phyloP scores from a whole-genome alignment of 371 early-diverging fungal genomes.

The Syncephalastrum racemosum region DNA sequence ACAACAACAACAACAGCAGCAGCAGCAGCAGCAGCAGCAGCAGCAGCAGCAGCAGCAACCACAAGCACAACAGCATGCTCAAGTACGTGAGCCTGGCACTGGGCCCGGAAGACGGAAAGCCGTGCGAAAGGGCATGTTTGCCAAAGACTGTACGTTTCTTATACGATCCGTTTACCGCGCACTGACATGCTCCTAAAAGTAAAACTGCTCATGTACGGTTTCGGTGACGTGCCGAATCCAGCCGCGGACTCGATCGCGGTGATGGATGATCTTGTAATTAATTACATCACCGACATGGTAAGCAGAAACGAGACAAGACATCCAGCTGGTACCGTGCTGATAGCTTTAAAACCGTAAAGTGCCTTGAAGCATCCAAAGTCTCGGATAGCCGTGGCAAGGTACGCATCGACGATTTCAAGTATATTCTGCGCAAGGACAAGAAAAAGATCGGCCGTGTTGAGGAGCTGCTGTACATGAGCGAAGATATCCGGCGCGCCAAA shows the following conservation, averaged over 20 bases:
- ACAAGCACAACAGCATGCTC: conserved; percentile 1
- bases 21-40: neutral
- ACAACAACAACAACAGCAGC: too few species aligned
- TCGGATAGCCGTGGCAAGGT: conserved; percentile 73
- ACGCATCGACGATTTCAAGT: conserved; percentile 92
- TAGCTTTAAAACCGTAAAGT: conserved; percentile 66
- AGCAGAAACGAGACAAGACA: conserved; percentile 24
- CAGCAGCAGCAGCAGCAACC: conserved; percentile 6
- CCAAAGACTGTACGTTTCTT: conserved; percentile 47
- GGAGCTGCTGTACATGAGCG: conserved; percentile 91
- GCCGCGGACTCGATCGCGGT: conserved; percentile 89
- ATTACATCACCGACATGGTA: conserved; percentile 90
- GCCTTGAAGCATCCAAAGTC: conserved; percentile 59
- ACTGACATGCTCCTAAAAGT: conserved; percentile 40
- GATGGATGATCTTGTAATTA: conserved; percentile 92
- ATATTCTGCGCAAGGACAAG: conserved; percentile 89
- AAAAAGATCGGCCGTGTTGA: conserved; percentile 97
- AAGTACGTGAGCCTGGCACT: conserved; percentile 28
- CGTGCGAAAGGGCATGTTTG: conserved; percentile 53
- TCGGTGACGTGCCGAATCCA: conserved; percentile 96
- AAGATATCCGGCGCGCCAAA: conserved; percentile 92
- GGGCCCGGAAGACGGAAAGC: conserved; percentile 54
- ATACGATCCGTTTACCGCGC: neutral
- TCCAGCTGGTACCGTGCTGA: conserved; percentile 3
- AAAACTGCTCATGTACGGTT: conserved; percentile 94